A percentile compares a stretch with the other conserved stretches of the same genome.
Evolutionary conservation across 306 rosid species (phyloP).

Genomic region (Prunus padus): DNA sequence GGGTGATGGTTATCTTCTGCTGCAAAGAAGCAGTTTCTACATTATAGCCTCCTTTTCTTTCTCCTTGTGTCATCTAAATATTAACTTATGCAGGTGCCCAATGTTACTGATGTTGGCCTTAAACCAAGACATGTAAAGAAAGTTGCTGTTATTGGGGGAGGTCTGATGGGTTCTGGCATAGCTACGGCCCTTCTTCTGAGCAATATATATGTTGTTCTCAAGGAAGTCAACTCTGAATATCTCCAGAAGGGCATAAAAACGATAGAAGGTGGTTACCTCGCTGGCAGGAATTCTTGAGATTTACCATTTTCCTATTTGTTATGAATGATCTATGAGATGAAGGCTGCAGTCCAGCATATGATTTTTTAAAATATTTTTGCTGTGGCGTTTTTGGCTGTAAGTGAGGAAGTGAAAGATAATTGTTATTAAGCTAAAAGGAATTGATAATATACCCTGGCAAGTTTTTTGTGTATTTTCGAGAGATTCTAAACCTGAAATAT

Average conservation of each 20-base stretch:
- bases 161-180: slow-evolving; percentile 99
- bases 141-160: slow-evolving; percentile 94
- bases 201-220: slow-evolving; percentile 73
- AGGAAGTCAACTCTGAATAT: slow-evolving; percentile 83
- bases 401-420: not conserved
- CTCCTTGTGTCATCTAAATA: slow-evolving; percentile 19
- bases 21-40: not conserved
- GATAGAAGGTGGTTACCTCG: slow-evolving; percentile 64
- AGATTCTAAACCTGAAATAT: not conserved
- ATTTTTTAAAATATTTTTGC: not conserved
- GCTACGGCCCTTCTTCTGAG: slow-evolving; percentile 78
- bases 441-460: not conserved
- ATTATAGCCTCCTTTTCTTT: not conserved
- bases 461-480: not conserved
- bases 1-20: not conserved
- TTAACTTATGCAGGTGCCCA: slow-evolving; percentile 67
- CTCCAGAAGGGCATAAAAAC: slow-evolving; percentile 66
- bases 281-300: not conserved
- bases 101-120: slow-evolving; percentile 83
- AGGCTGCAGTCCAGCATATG: not conserved
- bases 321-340: not conserved
- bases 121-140: slow-evolving; percentile 84
- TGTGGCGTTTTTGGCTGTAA: not conserved
- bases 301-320: not conserved
- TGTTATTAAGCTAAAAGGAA: not conserved